Evolutionary conservation across 805 yeast species (phyloP).

Genomic region (Saccharomyces cerevisiae): DNA sequence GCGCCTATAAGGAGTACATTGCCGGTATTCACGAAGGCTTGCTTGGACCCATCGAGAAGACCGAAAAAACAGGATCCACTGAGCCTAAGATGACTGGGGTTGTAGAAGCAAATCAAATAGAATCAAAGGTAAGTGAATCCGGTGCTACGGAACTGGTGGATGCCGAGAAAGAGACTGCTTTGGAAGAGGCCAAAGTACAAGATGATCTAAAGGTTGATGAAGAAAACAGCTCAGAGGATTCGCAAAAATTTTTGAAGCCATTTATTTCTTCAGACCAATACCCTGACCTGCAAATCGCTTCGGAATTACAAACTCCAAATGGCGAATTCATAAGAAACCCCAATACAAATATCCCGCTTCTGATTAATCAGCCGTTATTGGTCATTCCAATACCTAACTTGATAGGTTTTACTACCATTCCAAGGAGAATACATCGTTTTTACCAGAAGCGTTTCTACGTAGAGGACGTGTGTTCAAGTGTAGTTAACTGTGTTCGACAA

Average conservation of each 20-base stretch:
- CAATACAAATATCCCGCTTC: constrained; percentile 39
- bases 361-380: constrained; percentile 69
- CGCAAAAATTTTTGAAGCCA: constrained; percentile 44
- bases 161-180: constrained; percentile 8
- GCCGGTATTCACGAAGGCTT: constrained; percentile 91
- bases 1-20: constrained; percentile 88
- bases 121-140: constrained; percentile 4
- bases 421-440: constrained; percentile 67
- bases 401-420: constrained; percentile 70
- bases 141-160: constrained; percentile 1
- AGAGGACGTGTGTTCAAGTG: constrained; percentile 53
- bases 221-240: constrained; percentile 8
- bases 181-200: constrained; percentile 7
- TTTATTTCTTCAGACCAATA: constrained; percentile 58
- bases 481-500: constrained; percentile 45
- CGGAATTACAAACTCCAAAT: constrained; percentile 38
- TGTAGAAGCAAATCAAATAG: constrained; percentile 2
- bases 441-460: constrained; percentile 68
- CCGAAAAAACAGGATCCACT: background rate
- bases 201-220: constrained; percentile 6
- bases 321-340: constrained; percentile 24
- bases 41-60: constrained; percentile 54
- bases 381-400: constrained; percentile 71
- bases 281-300: constrained; percentile 44
- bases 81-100: background rate